Conservation (phyloP, 1,139 yeast genomes). For the Kazachstania sp. region DNA sequence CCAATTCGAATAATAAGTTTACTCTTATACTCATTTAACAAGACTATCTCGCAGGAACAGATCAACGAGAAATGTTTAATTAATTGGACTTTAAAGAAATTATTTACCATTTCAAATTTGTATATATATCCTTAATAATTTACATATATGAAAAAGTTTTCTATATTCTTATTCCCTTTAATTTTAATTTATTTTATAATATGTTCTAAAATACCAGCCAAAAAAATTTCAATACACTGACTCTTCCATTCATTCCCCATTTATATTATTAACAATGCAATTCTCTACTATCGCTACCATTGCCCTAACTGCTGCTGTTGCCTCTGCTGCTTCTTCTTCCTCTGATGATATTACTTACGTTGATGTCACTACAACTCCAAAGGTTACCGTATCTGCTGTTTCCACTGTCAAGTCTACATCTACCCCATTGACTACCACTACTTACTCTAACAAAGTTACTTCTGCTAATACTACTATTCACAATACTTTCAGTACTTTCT, state of each 20-base stretch:
- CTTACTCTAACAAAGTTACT: slow-evolving; percentile 9
- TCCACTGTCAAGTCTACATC: slow-evolving; percentile 32
- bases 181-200: neutral
- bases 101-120: no score
- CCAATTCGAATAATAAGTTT: no score
- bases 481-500: neutral
- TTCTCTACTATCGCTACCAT: slow-evolving; percentile 4
- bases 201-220: neutral
- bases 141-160: no score
- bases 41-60: no score
- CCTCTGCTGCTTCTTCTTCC: slow-evolving; percentile 8
- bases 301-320: slow-evolving; percentile 3
- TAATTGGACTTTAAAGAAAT: no score
- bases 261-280: neutral
- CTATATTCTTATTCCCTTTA: neutral
- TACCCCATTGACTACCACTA: slow-evolving; percentile 28
- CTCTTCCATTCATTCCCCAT: neutral
- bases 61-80: no score
- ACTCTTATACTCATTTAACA: no score
- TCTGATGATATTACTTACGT: slow-evolving; percentile 29
- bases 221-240: neutral
- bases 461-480: slow-evolving; percentile 1
- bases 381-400: slow-evolving; percentile 29
- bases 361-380: slow-evolving; percentile 31
- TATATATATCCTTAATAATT: no score